phyloP scores from a whole-genome alignment of 805 yeast species.

The Hanseniaspora valbyensis region DNA sequence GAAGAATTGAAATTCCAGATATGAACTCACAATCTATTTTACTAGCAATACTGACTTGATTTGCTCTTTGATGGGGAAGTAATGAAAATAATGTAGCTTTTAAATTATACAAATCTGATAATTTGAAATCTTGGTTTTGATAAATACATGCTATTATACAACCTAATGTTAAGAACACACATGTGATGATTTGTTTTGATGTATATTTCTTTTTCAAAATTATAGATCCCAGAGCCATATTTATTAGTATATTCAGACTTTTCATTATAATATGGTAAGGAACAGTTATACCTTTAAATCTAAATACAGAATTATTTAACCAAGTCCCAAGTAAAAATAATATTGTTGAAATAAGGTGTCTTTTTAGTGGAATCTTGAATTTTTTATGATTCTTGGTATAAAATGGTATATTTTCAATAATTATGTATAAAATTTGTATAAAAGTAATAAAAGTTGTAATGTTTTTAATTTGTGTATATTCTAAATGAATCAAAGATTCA shows the following conservation, averaged over 20 bases:
- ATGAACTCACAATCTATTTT: not conserved
- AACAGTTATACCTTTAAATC: slow-evolving; percentile 41
- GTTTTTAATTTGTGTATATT: slow-evolving; percentile 24
- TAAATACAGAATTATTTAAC: slow-evolving; percentile 49
- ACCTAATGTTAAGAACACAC: slow-evolving; percentile 44
- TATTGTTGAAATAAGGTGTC: slow-evolving; percentile 38
- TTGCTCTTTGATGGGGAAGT: slow-evolving; percentile 14
- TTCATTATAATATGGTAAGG: slow-evolving; percentile 59
- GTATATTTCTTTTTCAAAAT: slow-evolving; percentile 39
- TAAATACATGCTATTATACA: slow-evolving; percentile 36
- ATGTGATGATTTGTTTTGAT: slow-evolving; percentile 38
- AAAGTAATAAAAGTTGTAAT: slow-evolving; percentile 48
- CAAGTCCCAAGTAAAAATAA: slow-evolving; percentile 42
- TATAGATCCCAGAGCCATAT: slow-evolving; percentile 45
- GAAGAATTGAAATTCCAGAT: slow-evolving; percentile 34
- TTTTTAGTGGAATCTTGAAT: slow-evolving; percentile 31
- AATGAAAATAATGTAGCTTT: slow-evolving; percentile 13
- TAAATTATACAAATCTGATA: slow-evolving; percentile 9
- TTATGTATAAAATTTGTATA: slow-evolving; percentile 43
- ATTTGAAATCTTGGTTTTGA: slow-evolving; percentile 24
- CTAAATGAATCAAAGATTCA: slow-evolving; percentile 38
- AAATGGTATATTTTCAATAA: slow-evolving; percentile 28
- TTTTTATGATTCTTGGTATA: not conserved
- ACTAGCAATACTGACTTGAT: not conserved
- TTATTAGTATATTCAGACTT: slow-evolving; percentile 51